Conservation (phyloP, 805 yeast genomes). For the Lachancea thermotolerans region DNA sequence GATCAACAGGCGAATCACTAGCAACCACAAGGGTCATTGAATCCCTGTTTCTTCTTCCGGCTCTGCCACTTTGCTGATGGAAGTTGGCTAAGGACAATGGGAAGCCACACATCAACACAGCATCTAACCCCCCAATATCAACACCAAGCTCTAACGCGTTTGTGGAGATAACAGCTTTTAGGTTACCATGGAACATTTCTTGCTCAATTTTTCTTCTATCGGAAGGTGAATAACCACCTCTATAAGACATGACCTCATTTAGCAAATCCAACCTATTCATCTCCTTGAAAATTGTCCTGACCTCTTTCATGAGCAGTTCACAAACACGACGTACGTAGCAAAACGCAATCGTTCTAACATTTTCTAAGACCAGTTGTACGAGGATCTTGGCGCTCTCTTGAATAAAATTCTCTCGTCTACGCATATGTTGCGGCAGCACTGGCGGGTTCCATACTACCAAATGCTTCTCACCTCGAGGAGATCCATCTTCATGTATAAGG, state of each 20-base stretch:
- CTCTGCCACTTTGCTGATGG: conserved; percentile 95
- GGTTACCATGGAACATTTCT: conserved; percentile 82
- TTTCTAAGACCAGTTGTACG: conserved; percentile 53
- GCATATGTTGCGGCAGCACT: conserved; percentile 43
- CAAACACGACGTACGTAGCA: conserved; percentile 83
- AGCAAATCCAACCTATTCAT: conserved; percentile 39
- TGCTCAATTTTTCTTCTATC: conserved; percentile 85
- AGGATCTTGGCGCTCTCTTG: conserved; percentile 70
- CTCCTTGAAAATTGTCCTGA: conserved; percentile 47
- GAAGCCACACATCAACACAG: conserved; percentile 87
- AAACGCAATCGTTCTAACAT: conserved; percentile 79
- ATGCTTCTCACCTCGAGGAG: conserved; percentile 75
- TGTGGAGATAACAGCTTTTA: conserved; percentile 86
- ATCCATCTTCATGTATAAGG: conserved; percentile 73
- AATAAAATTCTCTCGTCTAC: conserved; percentile 64
- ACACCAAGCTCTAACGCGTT: conserved; percentile 94
- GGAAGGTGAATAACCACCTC: conserved; percentile 88
- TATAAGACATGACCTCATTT: conserved; percentile 77
- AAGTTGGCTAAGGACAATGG: conserved; percentile 82
- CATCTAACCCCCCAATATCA: conserved; percentile 88
- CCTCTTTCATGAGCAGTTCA: conserved; percentile 81
- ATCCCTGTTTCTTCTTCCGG: conserved; percentile 83
- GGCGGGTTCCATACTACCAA: conserved; percentile 86
- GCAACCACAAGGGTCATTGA: conserved; percentile 82
- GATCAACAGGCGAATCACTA: conserved; percentile 79